Base-by-base conservation (phyloP, 768 basidiomycete genomes). In the Clavaria fumosa region DNA sequence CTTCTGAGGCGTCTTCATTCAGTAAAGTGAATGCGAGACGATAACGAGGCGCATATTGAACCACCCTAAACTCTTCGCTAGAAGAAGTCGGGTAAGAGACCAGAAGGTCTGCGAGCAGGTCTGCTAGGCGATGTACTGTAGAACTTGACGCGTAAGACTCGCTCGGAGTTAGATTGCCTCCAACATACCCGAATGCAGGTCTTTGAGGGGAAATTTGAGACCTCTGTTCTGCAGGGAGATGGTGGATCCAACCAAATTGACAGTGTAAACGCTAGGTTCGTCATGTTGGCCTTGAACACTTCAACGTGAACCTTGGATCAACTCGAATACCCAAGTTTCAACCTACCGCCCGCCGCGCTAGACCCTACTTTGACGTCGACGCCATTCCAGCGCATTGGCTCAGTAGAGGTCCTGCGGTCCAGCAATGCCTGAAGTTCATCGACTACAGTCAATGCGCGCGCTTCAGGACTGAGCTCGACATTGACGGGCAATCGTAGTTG, bases 21-120 rank as follows among this genome's bases (percentile, higher is more conserved):
- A 99, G 59, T 5, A 99, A 62, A 10, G 82, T 84, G 60, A 97
- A 95, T n/a, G 86, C 75, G 10, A 97, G 68, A 30, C 88, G 78
- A 54, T 85, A 84, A 31, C 72, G 73, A 4, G 75, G 69, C 9
- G 90, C 69, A 53, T 85, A 96, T 55, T 83, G 84, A 26, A 74
- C 70, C 37, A 70, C 64, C 21, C 70, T 63, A 33, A 69, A 60
- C 37, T 56, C 50, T 12, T 57, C 53, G 20, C 55, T 49, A n/a
- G 65, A 53, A 3, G 66, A 58, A 2, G 59, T 56, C 33, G 54
- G 69, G 49, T 37, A 76, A 43, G 49, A 63, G 39, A 42, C 53
- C 31, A 74, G 48, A 23, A 64, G 62, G 26, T 48, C 50, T n/a
- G 59, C 50, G 34, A 63, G 43, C 7, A 49, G 48, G 17, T 54